A percentile compares a stretch with the other conserved stretches of the same genome.
phyloP scores from a whole-genome alignment of 345 rosid genomes.

The Sisymbrium altissimum region DNA sequence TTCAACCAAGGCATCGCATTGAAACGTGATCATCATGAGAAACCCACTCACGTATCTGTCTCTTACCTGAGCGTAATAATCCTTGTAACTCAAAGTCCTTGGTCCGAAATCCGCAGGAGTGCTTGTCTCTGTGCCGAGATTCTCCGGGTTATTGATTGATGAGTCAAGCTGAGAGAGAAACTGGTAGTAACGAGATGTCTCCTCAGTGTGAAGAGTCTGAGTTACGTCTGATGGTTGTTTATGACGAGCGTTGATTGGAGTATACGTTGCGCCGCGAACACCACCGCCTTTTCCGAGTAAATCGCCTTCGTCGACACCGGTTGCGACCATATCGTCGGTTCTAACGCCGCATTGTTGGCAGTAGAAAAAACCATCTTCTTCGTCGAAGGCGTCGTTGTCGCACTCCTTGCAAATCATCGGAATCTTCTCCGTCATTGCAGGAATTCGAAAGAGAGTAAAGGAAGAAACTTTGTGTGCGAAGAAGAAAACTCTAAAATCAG shows the following conservation, averaged over 20 bases:
- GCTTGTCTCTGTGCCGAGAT: too few species aligned
- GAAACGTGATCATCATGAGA: constrained; percentile 62
- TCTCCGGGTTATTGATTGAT: too few species aligned
- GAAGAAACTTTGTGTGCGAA: background rate
- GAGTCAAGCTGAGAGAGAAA: too few species aligned
- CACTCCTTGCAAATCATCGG: constrained; percentile 42
- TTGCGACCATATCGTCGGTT: constrained; percentile 45
- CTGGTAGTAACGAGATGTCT: background rate
- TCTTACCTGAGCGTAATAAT: constrained; percentile 61
- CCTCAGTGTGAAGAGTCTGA: constrained; percentile 22
- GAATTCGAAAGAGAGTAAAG: background rate
- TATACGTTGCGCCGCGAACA: background rate
- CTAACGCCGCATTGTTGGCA: constrained; percentile 45
- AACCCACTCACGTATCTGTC: constrained; percentile 65
- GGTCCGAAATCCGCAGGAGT: too few species aligned
- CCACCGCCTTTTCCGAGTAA: constrained; percentile 40
- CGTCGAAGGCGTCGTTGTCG: constrained; percentile 42
- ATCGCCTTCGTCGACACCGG: constrained; percentile 65
- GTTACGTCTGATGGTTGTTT: too few species aligned
- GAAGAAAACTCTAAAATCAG: too few species aligned
- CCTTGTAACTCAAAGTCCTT: constrained; percentile 34
- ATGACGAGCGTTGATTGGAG: too few species aligned
- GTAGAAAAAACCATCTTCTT: constrained; percentile 54
- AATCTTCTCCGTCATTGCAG: background rate
- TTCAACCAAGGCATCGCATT: constrained; percentile 68